Conservation (phyloP, 495 filamentous ascomycete species). For the Penicillium malachiteum region DNA sequence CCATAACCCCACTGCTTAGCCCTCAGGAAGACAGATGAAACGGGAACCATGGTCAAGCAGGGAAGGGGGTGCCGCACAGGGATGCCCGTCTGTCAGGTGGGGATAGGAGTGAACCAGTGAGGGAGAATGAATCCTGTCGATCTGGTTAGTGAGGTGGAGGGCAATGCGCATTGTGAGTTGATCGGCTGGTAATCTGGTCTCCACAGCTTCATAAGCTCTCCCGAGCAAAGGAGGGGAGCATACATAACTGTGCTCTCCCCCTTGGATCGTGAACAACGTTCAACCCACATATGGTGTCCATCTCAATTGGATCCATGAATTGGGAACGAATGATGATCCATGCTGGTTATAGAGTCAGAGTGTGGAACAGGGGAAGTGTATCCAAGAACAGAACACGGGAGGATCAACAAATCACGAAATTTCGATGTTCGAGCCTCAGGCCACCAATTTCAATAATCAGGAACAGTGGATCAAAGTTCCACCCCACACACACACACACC, state of each 20-base stretch:
- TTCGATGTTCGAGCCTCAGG: not conserved
- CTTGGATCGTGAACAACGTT: not conserved
- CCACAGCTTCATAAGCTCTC: conserved; percentile 18
- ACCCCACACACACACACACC: not conserved
- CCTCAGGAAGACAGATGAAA: conserved; percentile 9
- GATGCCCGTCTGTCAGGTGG: conserved; percentile 14
- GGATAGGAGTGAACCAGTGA: conserved; percentile 7
- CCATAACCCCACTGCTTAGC: conserved; percentile 8
- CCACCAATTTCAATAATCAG: not conserved
- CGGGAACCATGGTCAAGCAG: conserved; percentile 2
- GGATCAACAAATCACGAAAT: not conserved
- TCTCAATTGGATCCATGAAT: not conserved
- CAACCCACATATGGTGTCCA: no score
- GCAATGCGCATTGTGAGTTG: conserved; percentile 13
- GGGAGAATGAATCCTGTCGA: conserved; percentile 18
- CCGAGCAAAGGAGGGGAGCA: not conserved
- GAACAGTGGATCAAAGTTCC: not conserved
- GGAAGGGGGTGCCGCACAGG: not conserved
- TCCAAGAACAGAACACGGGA: not conserved
- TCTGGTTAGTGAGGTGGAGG: conserved; percentile 14
- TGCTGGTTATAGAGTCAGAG: not conserved
- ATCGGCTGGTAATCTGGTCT: conserved; percentile 14
- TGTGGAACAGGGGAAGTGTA: not conserved
- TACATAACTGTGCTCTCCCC: not conserved
- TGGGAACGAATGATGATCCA: not conserved